Base-by-base conservation (phyloP, 768 basidiomycete species). In the Termitomyces eurrhizus region DNA sequence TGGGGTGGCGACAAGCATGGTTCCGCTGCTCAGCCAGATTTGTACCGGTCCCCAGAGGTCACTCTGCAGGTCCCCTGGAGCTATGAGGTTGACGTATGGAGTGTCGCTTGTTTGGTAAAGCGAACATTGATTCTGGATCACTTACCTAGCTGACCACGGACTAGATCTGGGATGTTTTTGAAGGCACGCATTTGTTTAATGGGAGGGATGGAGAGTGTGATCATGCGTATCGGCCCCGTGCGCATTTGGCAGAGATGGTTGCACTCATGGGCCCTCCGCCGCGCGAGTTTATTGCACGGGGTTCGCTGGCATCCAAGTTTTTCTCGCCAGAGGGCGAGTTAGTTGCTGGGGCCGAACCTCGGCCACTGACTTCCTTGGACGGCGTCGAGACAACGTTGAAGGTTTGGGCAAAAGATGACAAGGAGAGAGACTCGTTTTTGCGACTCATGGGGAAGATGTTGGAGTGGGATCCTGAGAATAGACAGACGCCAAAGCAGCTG, bases 21-120 rank as follows among this genome's bases (percentile, higher is more conserved):
- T 33, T 61, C 46, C 9, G 21, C 29, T 24, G 67, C 71, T 42
- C 70, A 72, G 57, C 72, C 72, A 33, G 33, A 56, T 52, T 48
- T 49, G 2, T 72, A 69, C 58, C 70, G 73, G 8, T 66, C 71
- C 26, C 72, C 72, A 24, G 73, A 74, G 59, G 68, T 74, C 21
- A 62, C 71, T 57, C 59, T 74, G 4, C 37, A 62, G 24, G 37
- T 67, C 6, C 66, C 68, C 12, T 74, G 72, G 72, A 52, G 62
- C 42, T 44, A 62, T 41, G 59, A 59, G 32, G 67, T 70, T 8
- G 73, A 74, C 58, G 68, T 74, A n/a, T 74, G 73, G 71, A 72
- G 68, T 58, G 26, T 71, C 32, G 73, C 66, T 7, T 61, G 65
- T 41, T 58, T 70, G 67, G 73, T 73, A 51, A 14, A 21, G 21